Percentiles rank a stretch among this genome's conserved stretches.
Evolutionary conservation across 225 moss, liverwort and hornwort genomes (phyloP).

Genomic region (Physcomitrium patens): DNA sequence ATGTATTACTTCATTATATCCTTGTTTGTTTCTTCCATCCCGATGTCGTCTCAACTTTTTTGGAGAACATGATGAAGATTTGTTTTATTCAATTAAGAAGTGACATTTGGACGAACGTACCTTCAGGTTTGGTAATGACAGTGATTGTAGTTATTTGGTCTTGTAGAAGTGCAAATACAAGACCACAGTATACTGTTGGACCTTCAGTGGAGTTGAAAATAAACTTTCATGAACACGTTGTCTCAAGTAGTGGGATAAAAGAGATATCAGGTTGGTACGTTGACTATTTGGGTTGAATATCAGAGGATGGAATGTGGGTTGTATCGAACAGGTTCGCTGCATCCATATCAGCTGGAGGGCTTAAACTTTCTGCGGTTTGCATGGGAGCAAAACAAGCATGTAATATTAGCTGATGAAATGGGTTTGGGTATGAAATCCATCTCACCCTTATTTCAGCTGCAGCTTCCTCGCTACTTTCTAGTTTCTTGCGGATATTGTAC

Average conservation of each 20-base stretch:
- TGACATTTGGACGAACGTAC: background rate
- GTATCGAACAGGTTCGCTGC: conserved; percentile 69
- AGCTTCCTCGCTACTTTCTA: background rate
- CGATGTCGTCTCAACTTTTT: conserved; percentile 1
- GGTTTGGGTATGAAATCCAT: conserved; percentile 69
- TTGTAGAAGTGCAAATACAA: background rate
- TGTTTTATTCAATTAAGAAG: background rate
- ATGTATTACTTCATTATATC: background rate
- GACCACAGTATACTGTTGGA: background rate
- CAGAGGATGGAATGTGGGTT: conserved; percentile 17
- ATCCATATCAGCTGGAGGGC: conserved; percentile 97
- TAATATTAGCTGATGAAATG: conserved; percentile 97
- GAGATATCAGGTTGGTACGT: conserved; percentile 1
- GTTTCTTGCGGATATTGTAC: background rate
- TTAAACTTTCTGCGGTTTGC: conserved; percentile 89
- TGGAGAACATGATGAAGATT: background rate
- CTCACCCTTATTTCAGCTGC: background rate
- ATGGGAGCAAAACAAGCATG: conserved; percentile 96
- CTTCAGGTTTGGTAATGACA: background rate
- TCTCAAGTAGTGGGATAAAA: background rate
- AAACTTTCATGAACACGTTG: background rate
- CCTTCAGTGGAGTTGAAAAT: background rate
- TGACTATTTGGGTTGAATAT: conserved; percentile 11
- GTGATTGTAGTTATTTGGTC: background rate
- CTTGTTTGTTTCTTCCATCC: background rate